These are phyloP conservation scores for Hanseniaspora osmophila DNA, from an alignment of 805 yeast species.

Conservation along the genomic window DNA sequence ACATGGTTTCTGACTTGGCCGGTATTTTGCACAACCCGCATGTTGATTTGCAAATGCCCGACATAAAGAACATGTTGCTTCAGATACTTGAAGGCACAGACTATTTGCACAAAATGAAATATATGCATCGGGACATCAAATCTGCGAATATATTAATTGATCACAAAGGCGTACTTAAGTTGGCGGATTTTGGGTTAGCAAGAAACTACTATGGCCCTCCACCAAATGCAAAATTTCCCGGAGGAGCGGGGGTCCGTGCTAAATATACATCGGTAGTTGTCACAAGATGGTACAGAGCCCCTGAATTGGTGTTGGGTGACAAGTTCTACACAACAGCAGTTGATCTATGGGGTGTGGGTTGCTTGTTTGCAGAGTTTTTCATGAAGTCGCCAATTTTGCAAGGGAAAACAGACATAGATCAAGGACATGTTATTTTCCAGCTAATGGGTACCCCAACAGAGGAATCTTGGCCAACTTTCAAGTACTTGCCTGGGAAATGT, in stretches of 20 bases:
- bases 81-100: slow-evolving; percentile 73
- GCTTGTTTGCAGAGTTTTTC: slow-evolving; percentile 87
- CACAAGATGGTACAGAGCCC: slow-evolving; percentile 96
- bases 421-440: slow-evolving; percentile 67
- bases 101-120: slow-evolving; percentile 48
- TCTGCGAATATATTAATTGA: slow-evolving; percentile 88
- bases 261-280: slow-evolving; percentile 64
- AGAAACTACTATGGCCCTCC: slow-evolving; percentile 49
- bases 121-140: slow-evolving; percentile 80
- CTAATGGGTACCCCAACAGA: slow-evolving; percentile 68
- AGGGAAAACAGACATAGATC: slow-evolving; percentile 79
- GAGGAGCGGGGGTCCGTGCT: slow-evolving; percentile 29
- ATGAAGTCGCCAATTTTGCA: slow-evolving; percentile 68
- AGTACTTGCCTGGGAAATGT: slow-evolving; percentile 35
- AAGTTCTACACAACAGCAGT: slow-evolving; percentile 82
- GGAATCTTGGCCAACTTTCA: slow-evolving; percentile 47
- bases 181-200: slow-evolving; percentile 95
- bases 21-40: slow-evolving; percentile 76
- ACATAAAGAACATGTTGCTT: slow-evolving; percentile 67
- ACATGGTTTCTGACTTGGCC: slow-evolving; percentile 82
- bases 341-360: slow-evolving; percentile 96
- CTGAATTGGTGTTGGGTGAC: slow-evolving; percentile 80
- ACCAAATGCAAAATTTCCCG: slow-evolving; percentile 34
- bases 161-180: slow-evolving; percentile 59
- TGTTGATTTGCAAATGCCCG: slow-evolving; percentile 43